Conservation (phyloP, 768 basidiomycete species). For the Lentinula aciculospora region DNA sequence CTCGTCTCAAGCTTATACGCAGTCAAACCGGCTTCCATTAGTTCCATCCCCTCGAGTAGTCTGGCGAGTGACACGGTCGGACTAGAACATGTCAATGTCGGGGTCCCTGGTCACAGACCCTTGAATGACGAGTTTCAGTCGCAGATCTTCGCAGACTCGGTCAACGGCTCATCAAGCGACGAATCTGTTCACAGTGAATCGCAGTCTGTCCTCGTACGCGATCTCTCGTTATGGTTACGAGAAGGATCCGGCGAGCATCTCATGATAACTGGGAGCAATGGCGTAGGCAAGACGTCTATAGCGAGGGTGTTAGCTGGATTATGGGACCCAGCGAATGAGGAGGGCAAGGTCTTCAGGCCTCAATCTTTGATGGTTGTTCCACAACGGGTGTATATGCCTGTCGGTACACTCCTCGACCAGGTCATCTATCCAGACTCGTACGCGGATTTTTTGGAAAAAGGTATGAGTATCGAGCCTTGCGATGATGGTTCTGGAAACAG, state of each 20-base stretch:
- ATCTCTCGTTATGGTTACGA: conserved; percentile 56
- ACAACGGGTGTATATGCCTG: conserved; percentile 89
- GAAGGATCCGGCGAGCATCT: conserved; percentile 67
- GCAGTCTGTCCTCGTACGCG: conserved; percentile 48
- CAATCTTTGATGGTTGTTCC: conserved; percentile 79
- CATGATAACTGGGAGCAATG: conserved; percentile 91
- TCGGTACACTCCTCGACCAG: conserved; percentile 86
- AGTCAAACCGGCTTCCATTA: conserved; percentile 61
- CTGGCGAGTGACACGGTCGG: conserved; percentile 42
- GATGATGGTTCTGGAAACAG: conserved; percentile 43
- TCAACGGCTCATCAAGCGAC: conserved; percentile 9
- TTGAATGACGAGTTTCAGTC: background rate
- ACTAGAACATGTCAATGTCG: conserved; percentile 64
- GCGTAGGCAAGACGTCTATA: conserved; percentile 87
- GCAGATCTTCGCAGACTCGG: conserved; percentile 1
- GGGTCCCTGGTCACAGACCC: conserved; percentile 38
- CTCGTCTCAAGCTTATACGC: conserved; percentile 60
- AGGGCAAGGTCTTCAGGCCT: conserved; percentile 2
- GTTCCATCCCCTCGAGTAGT: conserved; percentile 28
- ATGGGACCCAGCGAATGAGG: conserved; percentile 61
- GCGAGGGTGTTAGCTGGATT: conserved; percentile 86
- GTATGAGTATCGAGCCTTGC: background rate
- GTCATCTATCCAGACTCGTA: conserved; percentile 90
- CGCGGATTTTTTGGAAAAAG: conserved; percentile 51
- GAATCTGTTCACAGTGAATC: conserved; percentile 27